phyloP scores from a whole-genome alignment of 2,329 filamentous ascomycete genomes.

The Penicillium brevicompactum region DNA sequence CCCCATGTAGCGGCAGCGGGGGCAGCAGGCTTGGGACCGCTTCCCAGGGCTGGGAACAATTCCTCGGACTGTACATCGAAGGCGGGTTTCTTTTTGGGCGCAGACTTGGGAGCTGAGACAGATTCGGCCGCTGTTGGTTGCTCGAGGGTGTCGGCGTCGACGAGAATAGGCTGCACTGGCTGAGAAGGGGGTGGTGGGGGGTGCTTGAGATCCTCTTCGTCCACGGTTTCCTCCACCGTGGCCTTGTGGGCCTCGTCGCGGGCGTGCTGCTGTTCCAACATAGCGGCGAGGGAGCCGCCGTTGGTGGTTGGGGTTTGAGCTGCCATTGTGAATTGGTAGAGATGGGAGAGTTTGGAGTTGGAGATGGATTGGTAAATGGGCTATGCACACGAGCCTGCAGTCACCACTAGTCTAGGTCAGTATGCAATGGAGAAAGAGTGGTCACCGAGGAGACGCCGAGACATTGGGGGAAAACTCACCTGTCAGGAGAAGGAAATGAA shows the following conservation, averaged over 20 bases:
- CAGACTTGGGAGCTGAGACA: slow-evolving; percentile 43
- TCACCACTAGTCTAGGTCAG: slow-evolving; percentile 18
- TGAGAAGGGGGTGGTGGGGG: slow-evolving; percentile 52
- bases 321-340: slow-evolving; percentile 31
- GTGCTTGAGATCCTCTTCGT: slow-evolving; percentile 72
- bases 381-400: slow-evolving; percentile 20
- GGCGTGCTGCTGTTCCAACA: slow-evolving; percentile 56
- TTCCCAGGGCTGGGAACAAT: slow-evolving; percentile 87
- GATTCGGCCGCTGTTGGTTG: slow-evolving; percentile 29
- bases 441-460: slow-evolving; percentile 3
- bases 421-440: slow-evolving; percentile 7
- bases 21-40: slow-evolving; percentile 63
- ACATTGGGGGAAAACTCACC: too few species aligned
- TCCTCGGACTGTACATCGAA: slow-evolving; percentile 88
- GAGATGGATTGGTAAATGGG: slow-evolving; percentile 2
- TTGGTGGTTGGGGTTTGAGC: slow-evolving; percentile 37
- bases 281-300: slow-evolving; percentile 52
- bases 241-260: slow-evolving; percentile 59
- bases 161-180: slow-evolving; percentile 16
- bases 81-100: slow-evolving; percentile 44
- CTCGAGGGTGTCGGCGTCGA: slow-evolving; percentile 7
- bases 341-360: slow-evolving; percentile 6
- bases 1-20: slow-evolving; percentile 76
- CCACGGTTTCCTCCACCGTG: slow-evolving; percentile 77
- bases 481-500: not conserved